Base-by-base conservation (phyloP, 192 early-diverging fungal genomes). In the Thamnidium elegans region DNA sequence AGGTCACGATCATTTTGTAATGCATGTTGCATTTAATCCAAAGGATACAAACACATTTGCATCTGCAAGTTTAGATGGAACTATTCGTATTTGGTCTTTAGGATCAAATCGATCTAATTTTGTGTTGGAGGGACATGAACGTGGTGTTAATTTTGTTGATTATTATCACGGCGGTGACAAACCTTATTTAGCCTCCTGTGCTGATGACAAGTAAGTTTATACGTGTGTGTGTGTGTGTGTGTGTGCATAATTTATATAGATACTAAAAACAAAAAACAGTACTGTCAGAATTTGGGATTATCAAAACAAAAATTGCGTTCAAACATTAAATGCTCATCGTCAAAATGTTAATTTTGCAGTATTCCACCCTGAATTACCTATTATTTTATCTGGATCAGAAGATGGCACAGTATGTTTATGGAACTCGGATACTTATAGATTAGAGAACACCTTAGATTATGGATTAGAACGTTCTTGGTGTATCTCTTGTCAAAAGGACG, bases 271-370 rank as follows among this genome's bases (percentile, higher is more conserved):
- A n/a, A 23, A 14, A 54, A 36, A 21, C 19, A 59, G 56, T 36
- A 61, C 86, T 32, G 86, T 92, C 68, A 97, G 96, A 60, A 88
- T 99, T 39, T 99, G 97, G 97, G 97, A 99, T 74, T 98, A 98
- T 75, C 96, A 98, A 72, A 99, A 97, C 85, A 98, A 96, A 78
- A 92, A 93, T n/a, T 98, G 96, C 74, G 94, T 99, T n/a, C 94
- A 96, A 77, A 98, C 96, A 6, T 84, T 99, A 55, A 94, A 97
- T 75, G 97, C 96, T 10, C 97, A 99, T 77, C 81, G 89, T 5
- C 89, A 97, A 56, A 97, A 99, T 69, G 95, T 96, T 5, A 92
- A 86, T 11, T 86, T 92, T 50, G 91, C 92, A 7, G 80, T 81
- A 13, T 99, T 89, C 81, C 97, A 99, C 70, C 97, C 97, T 3